Base-by-base conservation (phyloP, 2,329 filamentous ascomycete genomes). In the Aureobasidium musti region DNA sequence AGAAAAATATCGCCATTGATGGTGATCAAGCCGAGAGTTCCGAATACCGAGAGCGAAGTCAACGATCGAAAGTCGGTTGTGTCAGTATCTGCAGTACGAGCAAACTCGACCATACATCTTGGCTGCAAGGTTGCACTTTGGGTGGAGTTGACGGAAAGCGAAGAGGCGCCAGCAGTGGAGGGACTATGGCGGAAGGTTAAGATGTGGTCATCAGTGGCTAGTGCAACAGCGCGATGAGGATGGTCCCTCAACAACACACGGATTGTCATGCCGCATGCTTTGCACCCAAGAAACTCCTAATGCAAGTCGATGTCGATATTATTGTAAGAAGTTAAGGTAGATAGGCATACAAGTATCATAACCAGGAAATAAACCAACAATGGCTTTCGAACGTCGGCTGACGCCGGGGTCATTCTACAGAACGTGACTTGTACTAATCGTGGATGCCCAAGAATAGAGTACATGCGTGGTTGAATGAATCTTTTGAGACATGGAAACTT, bases 91-190 rank as follows among this genome's bases (percentile, higher is more conserved):
- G 87, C 83, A 45, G 86, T 78, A 11, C 86, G 82, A 14, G 87
- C 82, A 76, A 97, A 97, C 77, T 97, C 92, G 71, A 97, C 92
- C 83, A 96, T 92, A 82, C 92, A 97, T 84, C 77, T 87, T 78
- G 72, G 84, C 71, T 75, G 78, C 23, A 43, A 33, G 70, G 75
- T 80, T 70, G 73, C 71, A 69, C 77, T 70, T 71, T 73, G 54
- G 68, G 76, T 67, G 68, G 77, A 70, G 66, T 72, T 71, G 37
- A 73, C 69, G 67, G 78, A 77, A 73, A 78, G 54, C 65, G 70
- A 47, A 33, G 78, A 71, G 78, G 69, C 83, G 69, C 89, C 89
- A 76, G 80, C 84, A n/a, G 85, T 83, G 21, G 86, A 84, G 56
- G 86, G 81, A 76, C 86, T 92, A 80, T 95, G 88, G 69, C 91